Conservation (phyloP, 2,329 filamentous ascomycete genomes). For the Lachnellula arida region DNA sequence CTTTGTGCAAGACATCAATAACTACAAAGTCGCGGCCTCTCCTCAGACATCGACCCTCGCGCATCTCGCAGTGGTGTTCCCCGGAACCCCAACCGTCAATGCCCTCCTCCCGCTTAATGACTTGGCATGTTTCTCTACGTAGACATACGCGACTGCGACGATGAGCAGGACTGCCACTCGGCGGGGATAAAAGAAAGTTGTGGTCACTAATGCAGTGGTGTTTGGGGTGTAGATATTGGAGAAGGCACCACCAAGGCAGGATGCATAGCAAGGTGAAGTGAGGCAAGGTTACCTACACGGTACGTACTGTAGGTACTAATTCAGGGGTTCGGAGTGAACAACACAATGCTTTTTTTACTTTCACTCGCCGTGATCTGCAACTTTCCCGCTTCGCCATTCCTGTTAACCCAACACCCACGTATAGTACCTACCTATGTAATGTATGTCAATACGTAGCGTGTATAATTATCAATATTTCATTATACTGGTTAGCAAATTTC, state of each 20-base stretch:
- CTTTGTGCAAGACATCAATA: slow-evolving; percentile 74
- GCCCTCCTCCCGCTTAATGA: slow-evolving; percentile 64
- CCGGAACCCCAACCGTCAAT: slow-evolving; percentile 82
- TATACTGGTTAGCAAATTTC: too few relatives aligned
- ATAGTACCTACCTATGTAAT: too few relatives aligned
- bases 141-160: slow-evolving; percentile 22
- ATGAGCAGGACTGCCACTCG: slow-evolving; percentile 21
- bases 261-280: too few relatives aligned
- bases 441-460: too few relatives aligned
- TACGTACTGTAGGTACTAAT: neutral
- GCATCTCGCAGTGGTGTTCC: slow-evolving; percentile 79
- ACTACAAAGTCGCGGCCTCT: slow-evolving; percentile 61
- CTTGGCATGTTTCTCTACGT: slow-evolving; percentile 27
- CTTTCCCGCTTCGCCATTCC: too few relatives aligned
- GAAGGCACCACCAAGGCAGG: neutral
- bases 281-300: neutral
- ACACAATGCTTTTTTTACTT: too few relatives aligned
- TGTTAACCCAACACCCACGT: too few relatives aligned
- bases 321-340: too few relatives aligned
- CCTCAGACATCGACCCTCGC: slow-evolving; percentile 60
- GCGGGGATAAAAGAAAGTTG: slow-evolving; percentile 18
- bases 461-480: too few relatives aligned
- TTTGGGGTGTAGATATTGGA: neutral
- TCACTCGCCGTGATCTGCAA: too few relatives aligned
- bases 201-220: slow-evolving; percentile 11